Evolutionary conservation across 129 eudicot genomes (phyloP).

Genomic region (Sambucus nigra): DNA sequence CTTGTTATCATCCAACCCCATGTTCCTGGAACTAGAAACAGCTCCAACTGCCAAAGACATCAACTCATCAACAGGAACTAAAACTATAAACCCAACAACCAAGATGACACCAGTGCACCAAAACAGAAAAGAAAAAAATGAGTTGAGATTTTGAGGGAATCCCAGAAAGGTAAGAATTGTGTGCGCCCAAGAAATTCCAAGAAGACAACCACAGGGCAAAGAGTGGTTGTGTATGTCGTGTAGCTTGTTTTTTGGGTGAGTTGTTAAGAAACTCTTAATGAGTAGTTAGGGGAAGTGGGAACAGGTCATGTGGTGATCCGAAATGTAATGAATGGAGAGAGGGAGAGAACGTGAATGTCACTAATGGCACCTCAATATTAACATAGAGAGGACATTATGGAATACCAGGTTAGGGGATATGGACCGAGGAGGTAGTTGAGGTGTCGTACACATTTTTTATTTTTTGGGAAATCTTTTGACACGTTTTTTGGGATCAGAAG

Average conservation of each 20-base stretch:
- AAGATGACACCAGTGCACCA: background rate
- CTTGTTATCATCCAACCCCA: slow-evolving; percentile 41
- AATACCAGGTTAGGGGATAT: no score
- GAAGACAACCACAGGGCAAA: background rate
- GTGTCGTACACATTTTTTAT: no score
- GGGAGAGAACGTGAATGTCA: slow-evolving; percentile 10
- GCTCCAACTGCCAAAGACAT: slow-evolving; percentile 29
- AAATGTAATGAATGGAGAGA: slow-evolving; percentile 11
- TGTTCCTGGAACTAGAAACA: slow-evolving; percentile 31
- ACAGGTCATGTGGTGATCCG: slow-evolving; percentile 44
- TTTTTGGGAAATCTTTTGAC: no score
- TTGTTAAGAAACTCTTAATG: background rate
- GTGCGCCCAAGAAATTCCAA: no score
- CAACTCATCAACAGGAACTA: slow-evolving; percentile 13
- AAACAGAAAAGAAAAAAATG: slow-evolving; percentile 1
- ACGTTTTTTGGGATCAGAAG: no score
- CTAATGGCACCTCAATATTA: background rate
- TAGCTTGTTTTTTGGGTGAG: slow-evolving; percentile 1
- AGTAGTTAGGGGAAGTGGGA: slow-evolving; percentile 20
- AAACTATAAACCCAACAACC: slow-evolving; percentile 1
- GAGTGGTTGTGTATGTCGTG: background rate
- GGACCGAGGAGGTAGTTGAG: no score
- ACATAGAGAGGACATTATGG: background rate
- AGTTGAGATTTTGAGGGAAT: no score
- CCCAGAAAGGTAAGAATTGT: no score